Evolutionary conservation across 768 basidiomycete genomes (phyloP), one percentile per base, ranked within the genome.

Genomic region (Tubosaeta sp.): DNA sequence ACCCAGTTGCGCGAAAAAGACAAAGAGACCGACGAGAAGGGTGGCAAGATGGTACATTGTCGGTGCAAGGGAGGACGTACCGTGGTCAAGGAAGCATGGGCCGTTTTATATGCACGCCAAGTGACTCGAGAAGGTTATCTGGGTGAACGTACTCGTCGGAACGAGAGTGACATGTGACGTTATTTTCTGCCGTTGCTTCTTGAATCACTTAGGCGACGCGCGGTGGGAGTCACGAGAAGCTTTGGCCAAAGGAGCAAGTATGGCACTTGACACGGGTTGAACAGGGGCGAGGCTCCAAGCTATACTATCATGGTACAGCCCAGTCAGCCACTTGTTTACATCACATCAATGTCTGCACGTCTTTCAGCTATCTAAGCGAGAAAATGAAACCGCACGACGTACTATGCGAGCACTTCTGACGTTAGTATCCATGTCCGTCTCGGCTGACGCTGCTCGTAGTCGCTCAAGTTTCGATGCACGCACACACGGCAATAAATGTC

Each of bases 21-120:
- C 13, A 32, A 63, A 49, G 50, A 58, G 16, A 31, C 56, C 5
- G 38, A 55, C 37, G 44, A 65, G 10, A n/a, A 59, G 39, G 5
- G 56, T 47, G 37, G 61, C 32, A 26, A 62, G 49, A 50, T 58
- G 12, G 22, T 43, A 61, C 72, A 72, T 73, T 32, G 43, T 64
- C 47, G 31, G 33, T 33, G 13, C 4, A 34, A 39, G 26, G 19
- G 31, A 9, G 9, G 0, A 35, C 26, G 17, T 12, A 52, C 35
- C 3, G 11, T 41, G 27, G 33, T 44, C 32, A 6, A 51, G 35
- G 22, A 33, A 6, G 14, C 6, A 25, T 22, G 43, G 43, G 11
- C 31, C n/a, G 5, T 45, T 45, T 45, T 45, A 45, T 45, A 45
- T n/a, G 9, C 17, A 35, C 34, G 25, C 22, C 10, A 25, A 10